These are phyloP conservation scores for Polygonum maritimum DNA, from an alignment of 148 eudicot species.

Conservation along the genomic window DNA sequence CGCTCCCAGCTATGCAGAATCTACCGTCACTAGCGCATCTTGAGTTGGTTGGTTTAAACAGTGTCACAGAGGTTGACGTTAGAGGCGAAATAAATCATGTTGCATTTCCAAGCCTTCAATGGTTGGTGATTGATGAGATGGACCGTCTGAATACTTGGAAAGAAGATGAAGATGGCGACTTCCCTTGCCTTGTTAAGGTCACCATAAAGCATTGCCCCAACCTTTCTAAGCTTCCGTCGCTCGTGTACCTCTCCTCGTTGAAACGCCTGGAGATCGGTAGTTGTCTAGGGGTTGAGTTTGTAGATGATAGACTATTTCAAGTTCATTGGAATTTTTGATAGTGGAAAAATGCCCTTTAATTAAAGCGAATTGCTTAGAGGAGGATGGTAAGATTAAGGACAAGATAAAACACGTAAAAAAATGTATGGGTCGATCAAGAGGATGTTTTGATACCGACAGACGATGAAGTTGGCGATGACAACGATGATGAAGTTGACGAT, in stretches of 20 bases:
- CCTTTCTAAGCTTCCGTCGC: not conserved
- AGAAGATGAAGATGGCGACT: not conserved
- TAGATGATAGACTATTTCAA: not conserved
- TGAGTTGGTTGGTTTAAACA: not conserved
- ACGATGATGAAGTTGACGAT: not conserved
- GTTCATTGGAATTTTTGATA: not conserved
- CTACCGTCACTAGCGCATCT: not conserved
- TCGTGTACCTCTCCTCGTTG: not conserved
- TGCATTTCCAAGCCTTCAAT: not conserved
- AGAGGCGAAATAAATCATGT: not conserved
- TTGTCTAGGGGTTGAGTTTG: not conserved
- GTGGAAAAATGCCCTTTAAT: not conserved
- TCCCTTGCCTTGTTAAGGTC: not conserved
- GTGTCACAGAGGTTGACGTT: not conserved
- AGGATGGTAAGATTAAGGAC: not conserved
- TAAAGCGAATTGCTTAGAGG: not conserved
- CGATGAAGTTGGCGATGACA: not conserved
- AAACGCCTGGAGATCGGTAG: not conserved
- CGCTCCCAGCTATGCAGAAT: not conserved
- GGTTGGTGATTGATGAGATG: not conserved
- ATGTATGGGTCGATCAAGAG: not conserved
- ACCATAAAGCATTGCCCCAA: not conserved
- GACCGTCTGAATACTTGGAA: not conserved
- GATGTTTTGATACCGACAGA: not conserved
- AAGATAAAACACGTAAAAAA: not conserved